Evolutionary conservation across 306 rosid genomes (phyloP).

Genomic region (Cyamopsis tetragonoloba): DNA sequence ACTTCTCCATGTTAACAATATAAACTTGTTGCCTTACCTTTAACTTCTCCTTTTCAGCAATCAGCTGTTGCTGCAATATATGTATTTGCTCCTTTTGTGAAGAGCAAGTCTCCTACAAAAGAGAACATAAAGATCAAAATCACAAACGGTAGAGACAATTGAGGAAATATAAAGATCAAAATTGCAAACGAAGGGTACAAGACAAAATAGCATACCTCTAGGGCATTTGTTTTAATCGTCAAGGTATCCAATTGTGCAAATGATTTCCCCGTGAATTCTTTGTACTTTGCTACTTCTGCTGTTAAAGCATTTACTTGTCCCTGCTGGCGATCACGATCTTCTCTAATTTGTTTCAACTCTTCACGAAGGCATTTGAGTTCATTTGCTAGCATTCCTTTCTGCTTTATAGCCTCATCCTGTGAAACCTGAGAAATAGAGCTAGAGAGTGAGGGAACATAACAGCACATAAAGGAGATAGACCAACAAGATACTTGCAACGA

Average conservation of each 20-base stretch:
- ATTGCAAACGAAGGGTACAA: background rate
- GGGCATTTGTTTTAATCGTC: constrained; percentile 49
- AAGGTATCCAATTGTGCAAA: constrained; percentile 55
- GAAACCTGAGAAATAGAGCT: constrained; percentile 51
- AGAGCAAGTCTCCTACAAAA: constrained; percentile 64
- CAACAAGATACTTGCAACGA: background rate
- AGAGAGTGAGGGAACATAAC: background rate
- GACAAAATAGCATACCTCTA: constrained; percentile 55
- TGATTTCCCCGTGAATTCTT: constrained; percentile 45
- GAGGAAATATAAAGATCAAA: background rate
- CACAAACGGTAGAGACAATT: background rate
- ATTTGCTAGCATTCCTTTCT: constrained; percentile 45
- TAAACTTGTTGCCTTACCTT: constrained; percentile 42
- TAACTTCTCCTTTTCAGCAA: constrained; percentile 60
- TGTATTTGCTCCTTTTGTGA: constrained; percentile 65
- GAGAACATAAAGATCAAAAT: background rate
- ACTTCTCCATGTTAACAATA: background rate
- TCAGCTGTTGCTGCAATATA: constrained; percentile 45
- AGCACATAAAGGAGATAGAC: background rate
- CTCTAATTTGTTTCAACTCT: constrained; percentile 71
- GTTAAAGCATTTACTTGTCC: constrained; percentile 47
- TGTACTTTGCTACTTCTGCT: constrained; percentile 49
- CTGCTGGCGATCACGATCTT: constrained; percentile 70
- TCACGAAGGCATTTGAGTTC: constrained; percentile 66
- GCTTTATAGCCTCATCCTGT: constrained; percentile 55